phyloP scores from a whole-genome alignment of 192 early-diverging fungal genomes.

The Backusella liffmaniae region DNA sequence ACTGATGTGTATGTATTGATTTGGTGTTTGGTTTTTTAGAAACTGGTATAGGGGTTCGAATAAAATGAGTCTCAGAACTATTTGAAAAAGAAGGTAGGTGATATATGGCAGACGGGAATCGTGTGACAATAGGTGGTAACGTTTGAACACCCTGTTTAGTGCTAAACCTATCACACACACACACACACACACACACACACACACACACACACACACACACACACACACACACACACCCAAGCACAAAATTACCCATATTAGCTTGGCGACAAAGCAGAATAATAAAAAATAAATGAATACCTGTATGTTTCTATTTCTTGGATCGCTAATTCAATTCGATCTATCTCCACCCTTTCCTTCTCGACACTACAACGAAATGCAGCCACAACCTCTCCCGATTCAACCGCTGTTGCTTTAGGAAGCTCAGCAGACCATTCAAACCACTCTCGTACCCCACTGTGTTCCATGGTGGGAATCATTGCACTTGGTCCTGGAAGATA shows the following conservation, averaged over 20 bases:
- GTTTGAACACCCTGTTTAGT: constrained; percentile 22
- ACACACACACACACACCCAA: neutral
- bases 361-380: constrained; percentile 38
- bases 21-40: constrained; percentile 1
- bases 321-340: constrained; percentile 25
- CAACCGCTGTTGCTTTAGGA: constrained; percentile 34
- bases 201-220: neutral
- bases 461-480: constrained; percentile 30
- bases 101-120: constrained; percentile 24
- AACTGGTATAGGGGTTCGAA: constrained; percentile 30
- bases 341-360: constrained; percentile 35
- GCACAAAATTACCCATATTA: neutral
- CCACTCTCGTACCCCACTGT: constrained; percentile 31
- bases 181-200: neutral
- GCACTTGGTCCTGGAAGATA: constrained; percentile 35
- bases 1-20: constrained; percentile 23
- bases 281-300: constrained; percentile 11
- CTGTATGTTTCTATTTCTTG: constrained; percentile 34
- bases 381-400: constrained; percentile 34
- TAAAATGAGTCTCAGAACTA: constrained; percentile 34
- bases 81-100: constrained; percentile 23
- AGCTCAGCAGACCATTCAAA: constrained; percentile 37
- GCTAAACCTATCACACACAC: constrained; percentile 22
- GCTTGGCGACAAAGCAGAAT: neutral
- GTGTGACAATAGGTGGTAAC: constrained; percentile 24